Evolutionary conservation across 2,329 filamentous ascomycete species (phyloP).

Genomic region (Pseudocercospora pini-densiflorae): DNA sequence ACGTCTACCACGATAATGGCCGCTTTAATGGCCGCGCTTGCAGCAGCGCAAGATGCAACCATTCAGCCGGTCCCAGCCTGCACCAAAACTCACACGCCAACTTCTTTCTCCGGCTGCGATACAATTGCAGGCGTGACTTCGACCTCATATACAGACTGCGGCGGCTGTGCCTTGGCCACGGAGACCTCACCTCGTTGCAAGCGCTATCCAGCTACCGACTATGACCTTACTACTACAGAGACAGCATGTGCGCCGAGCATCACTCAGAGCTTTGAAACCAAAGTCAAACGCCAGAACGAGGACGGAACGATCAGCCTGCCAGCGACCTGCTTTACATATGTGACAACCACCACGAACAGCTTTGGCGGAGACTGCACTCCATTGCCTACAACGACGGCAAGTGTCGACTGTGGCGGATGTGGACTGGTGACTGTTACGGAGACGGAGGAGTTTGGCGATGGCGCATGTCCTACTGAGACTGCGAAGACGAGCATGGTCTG

Average conservation of each 20-base stretch:
- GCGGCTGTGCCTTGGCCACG: no score
- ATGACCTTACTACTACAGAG: no score
- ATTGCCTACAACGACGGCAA: neutral
- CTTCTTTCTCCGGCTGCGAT: neutral
- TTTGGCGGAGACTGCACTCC: neutral
- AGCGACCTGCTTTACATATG: neutral
- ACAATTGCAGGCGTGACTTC: no score
- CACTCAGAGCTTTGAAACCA: neutral
- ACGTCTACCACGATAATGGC: neutral
- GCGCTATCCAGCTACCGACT: no score
- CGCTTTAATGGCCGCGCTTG: neutral
- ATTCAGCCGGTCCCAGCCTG: neutral
- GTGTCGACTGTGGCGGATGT: neutral
- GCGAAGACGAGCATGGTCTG: neutral
- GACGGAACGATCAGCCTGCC: neutral
- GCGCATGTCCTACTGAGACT: neutral
- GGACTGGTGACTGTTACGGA: neutral
- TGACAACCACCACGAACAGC: neutral
- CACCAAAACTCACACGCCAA: neutral
- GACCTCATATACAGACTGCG: no score
- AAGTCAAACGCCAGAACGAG: neutral
- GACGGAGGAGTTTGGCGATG: neutral
- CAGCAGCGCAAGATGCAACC: neutral
- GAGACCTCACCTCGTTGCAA: no score
- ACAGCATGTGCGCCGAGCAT: neutral